phyloP scores from a whole-genome alignment of 2,329 filamentous ascomycete species.

The Aspergillus brunneoviolaceus region DNA sequence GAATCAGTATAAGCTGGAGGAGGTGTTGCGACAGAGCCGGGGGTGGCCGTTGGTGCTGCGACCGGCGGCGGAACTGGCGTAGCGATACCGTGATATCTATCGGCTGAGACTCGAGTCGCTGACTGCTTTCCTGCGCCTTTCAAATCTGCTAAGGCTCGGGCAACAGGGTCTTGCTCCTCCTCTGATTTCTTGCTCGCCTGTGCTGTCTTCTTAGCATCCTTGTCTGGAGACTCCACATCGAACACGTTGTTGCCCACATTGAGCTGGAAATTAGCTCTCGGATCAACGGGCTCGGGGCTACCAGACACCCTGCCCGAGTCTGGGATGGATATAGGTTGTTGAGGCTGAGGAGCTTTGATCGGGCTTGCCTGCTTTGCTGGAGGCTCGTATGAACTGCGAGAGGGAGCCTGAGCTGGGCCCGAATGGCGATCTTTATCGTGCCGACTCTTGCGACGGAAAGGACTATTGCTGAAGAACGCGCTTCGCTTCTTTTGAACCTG shows the following conservation, averaged over 20 bases:
- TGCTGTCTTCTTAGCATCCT: conserved; percentile 47
- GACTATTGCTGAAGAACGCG: conserved; percentile 89
- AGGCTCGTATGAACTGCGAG: conserved; percentile 56
- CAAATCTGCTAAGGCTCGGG: conserved; percentile 84
- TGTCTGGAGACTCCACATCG: conserved; percentile 78
- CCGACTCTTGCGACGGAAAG: conserved; percentile 89
- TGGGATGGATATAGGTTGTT: conserved; percentile 12
- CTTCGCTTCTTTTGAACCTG: conserved; percentile 69
- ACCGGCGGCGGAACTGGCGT: conserved; percentile 65
- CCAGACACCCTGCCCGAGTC: conserved; percentile 34
- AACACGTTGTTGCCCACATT: conserved; percentile 97
- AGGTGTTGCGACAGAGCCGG: conserved; percentile 56
- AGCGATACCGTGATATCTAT: conserved; percentile 88
- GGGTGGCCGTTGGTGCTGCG: conserved; percentile 35
- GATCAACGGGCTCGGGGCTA: conserved; percentile 85
- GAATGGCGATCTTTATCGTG: conserved; percentile 62
- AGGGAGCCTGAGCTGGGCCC: conserved; percentile 36
- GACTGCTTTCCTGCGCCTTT: conserved; percentile 84
- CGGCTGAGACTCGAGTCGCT: conserved; percentile 82
- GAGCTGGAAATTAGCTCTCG: conserved; percentile 85
- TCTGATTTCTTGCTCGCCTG: conserved; percentile 43
- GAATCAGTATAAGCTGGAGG: conserved; percentile 81
- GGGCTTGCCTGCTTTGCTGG: conserved; percentile 44
- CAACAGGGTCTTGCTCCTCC: conserved; percentile 82
- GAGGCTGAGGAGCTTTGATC: conserved; percentile 40